Percentiles rank a stretch among this genome's conserved stretches.
phyloP scores from a whole-genome alignment of 192 early-diverging fungal species.

The Pilaira anomala region DNA sequence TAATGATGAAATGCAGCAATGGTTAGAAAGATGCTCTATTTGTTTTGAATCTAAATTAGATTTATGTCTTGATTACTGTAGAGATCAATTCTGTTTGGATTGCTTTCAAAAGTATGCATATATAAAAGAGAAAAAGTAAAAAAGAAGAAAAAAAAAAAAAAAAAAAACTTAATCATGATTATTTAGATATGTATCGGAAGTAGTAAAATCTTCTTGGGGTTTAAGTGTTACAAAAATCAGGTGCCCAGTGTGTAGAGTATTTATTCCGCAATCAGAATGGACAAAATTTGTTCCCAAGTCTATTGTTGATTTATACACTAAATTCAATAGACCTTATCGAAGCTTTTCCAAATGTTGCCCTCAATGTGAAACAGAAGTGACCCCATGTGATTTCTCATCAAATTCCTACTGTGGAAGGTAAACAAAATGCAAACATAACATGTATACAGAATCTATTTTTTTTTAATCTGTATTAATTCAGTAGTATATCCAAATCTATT shows the following conservation, averaged over 20 bases:
- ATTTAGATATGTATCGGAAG: constrained; percentile 54
- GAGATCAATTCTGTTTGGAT: constrained; percentile 56
- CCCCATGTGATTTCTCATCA: constrained; percentile 28
- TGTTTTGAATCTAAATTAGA: constrained; percentile 57
- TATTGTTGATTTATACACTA: constrained; percentile 44
- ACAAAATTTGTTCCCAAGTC: constrained; percentile 49
- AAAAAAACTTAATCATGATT: background rate
- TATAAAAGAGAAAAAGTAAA: background rate
- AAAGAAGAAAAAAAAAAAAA: background rate
- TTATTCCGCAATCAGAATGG: constrained; percentile 52
- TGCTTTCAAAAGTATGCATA: constrained; percentile 33
- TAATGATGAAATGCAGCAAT: constrained; percentile 47
- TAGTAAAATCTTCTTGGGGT: constrained; percentile 58
- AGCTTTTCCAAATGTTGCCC: constrained; percentile 50
- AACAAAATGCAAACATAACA: background rate
- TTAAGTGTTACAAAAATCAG: constrained; percentile 52
- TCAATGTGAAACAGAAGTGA: constrained; percentile 46
- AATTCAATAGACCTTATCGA: constrained; percentile 54
- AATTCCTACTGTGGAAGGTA: background rate
- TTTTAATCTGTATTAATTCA: constrained; percentile 4
- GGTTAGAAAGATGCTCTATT: constrained; percentile 55
- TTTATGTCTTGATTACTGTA: constrained; percentile 53
- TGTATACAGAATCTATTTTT: background rate
- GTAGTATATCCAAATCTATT: constrained; percentile 1
- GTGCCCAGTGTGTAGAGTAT: constrained; percentile 55